Evolutionary conservation across 139 green algal species (phyloP).

Genomic region (Chlamydomonas sp.): DNA sequence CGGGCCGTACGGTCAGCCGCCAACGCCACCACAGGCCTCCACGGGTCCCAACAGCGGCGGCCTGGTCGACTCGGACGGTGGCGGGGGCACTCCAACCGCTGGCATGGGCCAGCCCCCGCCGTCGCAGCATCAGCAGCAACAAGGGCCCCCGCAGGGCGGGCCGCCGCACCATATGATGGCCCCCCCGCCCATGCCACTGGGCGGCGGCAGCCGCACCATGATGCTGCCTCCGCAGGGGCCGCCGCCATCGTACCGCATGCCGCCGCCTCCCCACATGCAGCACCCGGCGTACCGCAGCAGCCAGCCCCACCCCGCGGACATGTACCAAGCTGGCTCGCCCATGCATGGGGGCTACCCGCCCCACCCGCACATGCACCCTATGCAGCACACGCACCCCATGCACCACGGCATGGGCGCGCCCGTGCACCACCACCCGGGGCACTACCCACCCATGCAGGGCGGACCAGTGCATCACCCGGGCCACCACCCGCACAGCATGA

Average conservation of each 20-base stretch:
- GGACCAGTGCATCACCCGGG: too few species aligned
- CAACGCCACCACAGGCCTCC: not conserved
- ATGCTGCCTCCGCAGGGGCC: not conserved
- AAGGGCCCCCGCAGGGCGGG: not conserved
- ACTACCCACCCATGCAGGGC: too few species aligned
- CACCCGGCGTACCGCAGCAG: not conserved
- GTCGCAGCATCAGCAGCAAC: slow-evolving; percentile 17
- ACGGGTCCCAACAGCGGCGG: not conserved
- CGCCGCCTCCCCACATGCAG: not conserved
- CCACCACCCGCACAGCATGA: too few species aligned
- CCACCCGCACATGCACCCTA: not conserved
- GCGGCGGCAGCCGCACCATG: not conserved
- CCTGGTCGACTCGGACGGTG: too few species aligned
- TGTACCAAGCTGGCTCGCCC: not conserved
- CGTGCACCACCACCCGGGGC: too few species aligned
- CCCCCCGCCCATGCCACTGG: not conserved
- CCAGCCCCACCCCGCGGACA: not conserved
- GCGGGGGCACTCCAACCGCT: not conserved
- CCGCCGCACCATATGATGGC: not conserved
- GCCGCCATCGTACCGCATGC: slow-evolving; percentile 4
- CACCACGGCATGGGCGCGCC: not conserved
- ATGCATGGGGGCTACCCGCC: too few species aligned
- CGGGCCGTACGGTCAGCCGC: not conserved
- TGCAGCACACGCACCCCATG: not conserved
- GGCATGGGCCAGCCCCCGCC: not conserved